Base-by-base conservation (phyloP, 1,284 basidiomycete genomes). In the Moesziomyces aphidis region DNA sequence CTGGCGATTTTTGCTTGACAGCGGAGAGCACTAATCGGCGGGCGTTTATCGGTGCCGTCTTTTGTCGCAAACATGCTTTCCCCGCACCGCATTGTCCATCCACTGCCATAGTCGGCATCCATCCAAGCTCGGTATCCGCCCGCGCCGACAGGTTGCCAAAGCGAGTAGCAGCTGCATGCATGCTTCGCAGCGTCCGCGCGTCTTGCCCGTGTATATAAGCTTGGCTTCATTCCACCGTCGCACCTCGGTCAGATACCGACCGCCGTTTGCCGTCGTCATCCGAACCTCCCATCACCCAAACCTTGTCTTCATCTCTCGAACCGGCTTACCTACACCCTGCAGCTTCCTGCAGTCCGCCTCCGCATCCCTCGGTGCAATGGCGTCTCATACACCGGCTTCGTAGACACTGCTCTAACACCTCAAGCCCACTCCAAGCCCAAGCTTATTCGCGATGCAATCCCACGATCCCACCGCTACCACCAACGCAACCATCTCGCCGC, bases 141-240 rank as follows among this genome's bases (percentile, higher is more conserved):
- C 39, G 39, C 31, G 31, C 31, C 13, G 31, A 34, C 10, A 34
- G 13, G 10, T 13, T 13, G 9, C 28, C 31, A 34, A 34, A 13
- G 31, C 8, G 31, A 5, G 8, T 28, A 11, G 11, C 10, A 34
- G 31, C 31, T 34, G 31, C 13, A 34, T 34, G 31, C 31, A 34
- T 34, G 13, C 31, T 13, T 2, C 4, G 44, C 13, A n/a, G 7
- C 36, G 17, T 49, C 67, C 67, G 67, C 67, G 67, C 67, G 50
- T 56, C 24, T 21, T 24, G 10, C 47, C 67, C 67, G 67, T 34
- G 45, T 59, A 63, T 69, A 69, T 60, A 69, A 60, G 7, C 42
- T 9, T 8, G 15, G 3, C 10, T 22, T 22, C 26, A n/a, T 28
- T 36, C 42, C 61, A 59, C 51, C 49, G 21, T 24, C 34, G 42